A percentile compares a stretch with the other conserved stretches of the same genome.
These are phyloP conservation scores for Stemphylium vesicarium DNA, from an alignment of 2,329 filamentous ascomycete species.

Conservation along the genomic window DNA sequence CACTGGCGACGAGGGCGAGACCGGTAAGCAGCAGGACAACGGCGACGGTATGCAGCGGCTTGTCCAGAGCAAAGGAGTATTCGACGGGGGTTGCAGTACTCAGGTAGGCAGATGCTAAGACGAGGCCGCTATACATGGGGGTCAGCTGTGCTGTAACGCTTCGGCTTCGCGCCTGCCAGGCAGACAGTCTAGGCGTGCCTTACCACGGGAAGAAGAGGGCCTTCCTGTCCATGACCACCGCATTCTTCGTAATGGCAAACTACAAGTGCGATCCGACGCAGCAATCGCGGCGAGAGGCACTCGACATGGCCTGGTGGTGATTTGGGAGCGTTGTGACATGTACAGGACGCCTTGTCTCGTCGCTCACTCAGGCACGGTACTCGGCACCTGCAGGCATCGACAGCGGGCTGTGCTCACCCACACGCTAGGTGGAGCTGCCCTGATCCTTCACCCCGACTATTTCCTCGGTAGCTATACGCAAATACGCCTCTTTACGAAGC, in stretches of 20 bases:
- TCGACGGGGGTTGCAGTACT: slow-evolving; percentile 36
- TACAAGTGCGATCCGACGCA: slow-evolving; percentile 32
- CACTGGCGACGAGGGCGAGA: slow-evolving; percentile 38
- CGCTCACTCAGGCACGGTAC: slow-evolving; percentile 13
- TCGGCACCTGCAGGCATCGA: slow-evolving; percentile 8
- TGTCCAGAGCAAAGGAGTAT: slow-evolving; percentile 46
- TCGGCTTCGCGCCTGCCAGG: slow-evolving; percentile 3
- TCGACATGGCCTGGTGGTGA: slow-evolving; percentile 25
- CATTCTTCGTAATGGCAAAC: slow-evolving; percentile 33
- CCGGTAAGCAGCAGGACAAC: slow-evolving; percentile 43
- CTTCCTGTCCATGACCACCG: slow-evolving; percentile 45
- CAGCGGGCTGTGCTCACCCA: slow-evolving; percentile 5
- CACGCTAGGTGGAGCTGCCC: neutral
- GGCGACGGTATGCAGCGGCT: slow-evolving; percentile 43
- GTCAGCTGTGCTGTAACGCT: slow-evolving; percentile 22
- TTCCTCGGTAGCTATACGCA: too few species aligned
- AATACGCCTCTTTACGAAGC: too few species aligned
- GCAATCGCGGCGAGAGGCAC: slow-evolving; percentile 23
- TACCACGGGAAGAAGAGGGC: slow-evolving; percentile 46
- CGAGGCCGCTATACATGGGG: slow-evolving; percentile 38
- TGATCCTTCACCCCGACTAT: too few species aligned
- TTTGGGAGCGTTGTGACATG: slow-evolving; percentile 5
- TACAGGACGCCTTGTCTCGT: slow-evolving; percentile 11
- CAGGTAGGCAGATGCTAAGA: slow-evolving; percentile 43
- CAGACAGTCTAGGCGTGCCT: neutral